These are phyloP conservation scores for Capsicum rhomboideum DNA, from an alignment of 257 asterid genomes.

Conservation along the genomic window DNA sequence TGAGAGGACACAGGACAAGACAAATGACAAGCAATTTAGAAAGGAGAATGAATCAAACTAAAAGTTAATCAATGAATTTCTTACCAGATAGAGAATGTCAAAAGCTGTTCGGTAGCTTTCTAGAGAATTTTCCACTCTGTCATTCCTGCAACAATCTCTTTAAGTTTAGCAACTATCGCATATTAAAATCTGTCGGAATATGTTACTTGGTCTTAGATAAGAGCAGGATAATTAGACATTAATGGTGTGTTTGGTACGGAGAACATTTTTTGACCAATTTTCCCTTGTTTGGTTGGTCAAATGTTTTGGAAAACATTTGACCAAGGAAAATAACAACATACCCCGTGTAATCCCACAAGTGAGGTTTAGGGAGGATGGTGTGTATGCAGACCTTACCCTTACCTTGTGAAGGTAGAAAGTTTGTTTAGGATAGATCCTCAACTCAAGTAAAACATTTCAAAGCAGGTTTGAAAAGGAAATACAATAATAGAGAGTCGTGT, in stretches of 20 bases:
- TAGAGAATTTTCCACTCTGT: slow-evolving; percentile 63
- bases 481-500: too few species aligned
- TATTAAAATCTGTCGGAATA: neutral
- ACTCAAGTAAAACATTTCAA: too few species aligned
- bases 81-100: slow-evolving; percentile 79
- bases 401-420: too few species aligned
- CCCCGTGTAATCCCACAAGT: too few species aligned
- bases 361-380: too few species aligned
- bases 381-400: too few species aligned
- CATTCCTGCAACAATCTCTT: slow-evolving; percentile 48
- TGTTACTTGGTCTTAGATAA: neutral
- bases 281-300: neutral
- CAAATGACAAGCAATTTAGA: neutral
- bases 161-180: slow-evolving; percentile 1
- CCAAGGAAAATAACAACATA: neutral
- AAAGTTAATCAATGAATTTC: slow-evolving; percentile 2
- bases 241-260: neutral
- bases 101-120: slow-evolving; percentile 61
- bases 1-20: neutral
- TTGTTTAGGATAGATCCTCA: too few species aligned
- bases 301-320: too few species aligned
- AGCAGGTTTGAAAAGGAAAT: too few species aligned
- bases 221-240: neutral
- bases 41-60: neutral
- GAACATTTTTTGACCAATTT: neutral